Evolutionary conservation across 208 protist genomes (phyloP).

Genomic region (Kentomonas sorsogonicus): DNA sequence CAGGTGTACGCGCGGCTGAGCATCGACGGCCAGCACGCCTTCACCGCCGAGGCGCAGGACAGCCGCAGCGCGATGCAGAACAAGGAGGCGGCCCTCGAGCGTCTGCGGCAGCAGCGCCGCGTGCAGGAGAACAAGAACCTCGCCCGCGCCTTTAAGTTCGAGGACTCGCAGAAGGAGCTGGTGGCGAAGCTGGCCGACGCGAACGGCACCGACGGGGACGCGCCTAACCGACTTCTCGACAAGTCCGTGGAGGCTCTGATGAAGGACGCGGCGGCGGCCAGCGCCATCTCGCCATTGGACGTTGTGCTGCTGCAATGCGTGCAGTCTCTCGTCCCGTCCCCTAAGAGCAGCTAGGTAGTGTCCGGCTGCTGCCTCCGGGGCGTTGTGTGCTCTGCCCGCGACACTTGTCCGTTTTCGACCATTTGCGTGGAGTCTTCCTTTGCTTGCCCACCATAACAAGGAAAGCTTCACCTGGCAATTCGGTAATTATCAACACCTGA

Average conservation of each 20-base stretch:
- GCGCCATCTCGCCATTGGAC: constrained; percentile 14
- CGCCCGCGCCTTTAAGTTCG: constrained; percentile 33
- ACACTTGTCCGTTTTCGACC: no score
- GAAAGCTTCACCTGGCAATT: no score
- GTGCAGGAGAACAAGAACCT: constrained; percentile 73
- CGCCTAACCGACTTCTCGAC: no score
- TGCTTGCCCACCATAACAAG: no score
- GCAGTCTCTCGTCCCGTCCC: no score
- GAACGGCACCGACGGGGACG: constrained; percentile 22
- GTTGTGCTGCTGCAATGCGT: constrained; percentile 23
- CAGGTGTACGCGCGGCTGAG: constrained; percentile 77
- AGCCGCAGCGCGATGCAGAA: constrained; percentile 80
- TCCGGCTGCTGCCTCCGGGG: no score
- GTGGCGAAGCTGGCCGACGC: constrained; percentile 13
- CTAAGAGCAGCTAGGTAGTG: no score
- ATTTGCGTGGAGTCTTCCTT: no score
- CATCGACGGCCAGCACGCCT: constrained; percentile 68
- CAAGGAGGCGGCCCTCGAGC: constrained; percentile 63
- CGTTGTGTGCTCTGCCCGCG: no score
- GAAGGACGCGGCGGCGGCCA: constrained; percentile 15
- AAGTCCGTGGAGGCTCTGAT: constrained; percentile 13
- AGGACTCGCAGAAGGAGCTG: constrained; percentile 38
- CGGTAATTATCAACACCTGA: no score
- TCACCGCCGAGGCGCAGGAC: constrained; percentile 78
- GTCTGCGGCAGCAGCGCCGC: constrained; percentile 43